phyloP scores from a whole-genome alignment of 2,329 filamentous ascomycete genomes.

The Harringtonia aguacate region DNA sequence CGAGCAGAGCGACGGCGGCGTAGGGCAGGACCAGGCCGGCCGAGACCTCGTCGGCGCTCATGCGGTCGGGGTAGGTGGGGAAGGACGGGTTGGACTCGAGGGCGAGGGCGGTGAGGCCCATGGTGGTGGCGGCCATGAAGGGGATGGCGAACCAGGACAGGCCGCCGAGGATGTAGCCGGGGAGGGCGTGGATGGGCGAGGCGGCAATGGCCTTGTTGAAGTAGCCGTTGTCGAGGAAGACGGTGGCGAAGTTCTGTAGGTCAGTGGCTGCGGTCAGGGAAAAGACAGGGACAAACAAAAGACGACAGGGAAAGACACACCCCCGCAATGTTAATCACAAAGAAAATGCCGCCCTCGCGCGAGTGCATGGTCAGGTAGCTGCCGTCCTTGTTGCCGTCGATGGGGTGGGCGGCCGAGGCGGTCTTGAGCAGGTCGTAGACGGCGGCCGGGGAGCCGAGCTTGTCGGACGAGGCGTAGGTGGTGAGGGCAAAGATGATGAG shows the following conservation, averaged over 20 bases:
- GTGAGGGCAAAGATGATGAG: slow-evolving; percentile 79
- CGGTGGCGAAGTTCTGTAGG: slow-evolving; percentile 60
- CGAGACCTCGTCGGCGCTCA: slow-evolving; percentile 63
- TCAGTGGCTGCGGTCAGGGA: no score
- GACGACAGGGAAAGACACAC: no score
- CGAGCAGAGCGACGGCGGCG: slow-evolving; percentile 72
- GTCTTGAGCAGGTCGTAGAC: slow-evolving; percentile 70
- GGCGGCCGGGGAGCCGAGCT: slow-evolving; percentile 62
- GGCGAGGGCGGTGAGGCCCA: slow-evolving; percentile 73
- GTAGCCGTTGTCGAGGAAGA: slow-evolving; percentile 81
- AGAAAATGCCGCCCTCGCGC: slow-evolving; percentile 74
- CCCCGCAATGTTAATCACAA: slow-evolving; percentile 65
- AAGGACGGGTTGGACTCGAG: slow-evolving; percentile 64
- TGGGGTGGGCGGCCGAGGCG: slow-evolving; percentile 59
- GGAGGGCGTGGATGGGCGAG: slow-evolving; percentile 72
- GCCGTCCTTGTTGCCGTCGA: slow-evolving; percentile 68
- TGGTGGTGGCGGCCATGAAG: slow-evolving; percentile 79
- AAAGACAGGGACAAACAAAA: no score
- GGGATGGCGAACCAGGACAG: slow-evolving; percentile 89
- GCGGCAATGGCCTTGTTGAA: slow-evolving; percentile 93
- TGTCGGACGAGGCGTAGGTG: slow-evolving; percentile 62
- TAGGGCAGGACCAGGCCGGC: slow-evolving; percentile 79
- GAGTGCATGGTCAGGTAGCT: slow-evolving; percentile 83
- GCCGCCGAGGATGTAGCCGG: slow-evolving; percentile 80
- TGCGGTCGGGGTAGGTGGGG: slow-evolving; percentile 62